Evolutionary conservation across 1,284 basidiomycete species (phyloP), one percentile per base, ranked within the genome.

Genomic region (Ceratobasidium sp.): DNA sequence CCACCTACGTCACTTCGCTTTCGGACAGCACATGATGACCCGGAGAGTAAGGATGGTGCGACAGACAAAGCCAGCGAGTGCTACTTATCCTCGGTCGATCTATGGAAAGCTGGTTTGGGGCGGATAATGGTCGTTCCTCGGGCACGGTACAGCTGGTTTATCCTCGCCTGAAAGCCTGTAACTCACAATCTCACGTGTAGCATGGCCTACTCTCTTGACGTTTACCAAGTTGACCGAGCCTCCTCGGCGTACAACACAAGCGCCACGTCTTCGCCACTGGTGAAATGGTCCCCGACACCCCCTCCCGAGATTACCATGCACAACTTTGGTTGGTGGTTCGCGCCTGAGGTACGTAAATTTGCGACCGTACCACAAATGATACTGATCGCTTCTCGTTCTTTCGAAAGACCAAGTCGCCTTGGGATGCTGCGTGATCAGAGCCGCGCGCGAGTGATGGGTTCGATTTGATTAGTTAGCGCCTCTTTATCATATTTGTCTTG

Each of bases 51-150:
- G 67, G 49, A 74, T 70, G 30, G 72, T 52, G 63, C 73, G 59
- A 73, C 78, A 64, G 77, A 81, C 80, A 78, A 81, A 78, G 77
- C 80, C 80, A 77, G 78, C 77, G 71, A 80, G 76, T 57, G 81
- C 80, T 79, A 78, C 75, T 79, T 82, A 70, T 78, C 82, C 30
- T 78, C 77, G n/a, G 81, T 82, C 76, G 82, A 83, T 76, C 80
- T 82, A 73, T 82, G 82, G 81, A 80, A 78, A 74, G 80, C 79
- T 63, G 81, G 80, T 23, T 79, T 81, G 41, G 80, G 81, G 11
- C 77, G 79, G 50, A 75, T 83, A 13, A 77, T 78, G 66, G 78
- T 80, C 13, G 78, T 83, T 0, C 81, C 81, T 26, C 62, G 71
- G 44, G 75, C 73, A 18, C 76, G 76, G 76, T 76, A 52, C 9